A percentile compares a stretch with the other conserved stretches of the same genome.
phyloP scores from a whole-genome alignment of 1,284 basidiomycete genomes.

The Tremellales sp. region DNA sequence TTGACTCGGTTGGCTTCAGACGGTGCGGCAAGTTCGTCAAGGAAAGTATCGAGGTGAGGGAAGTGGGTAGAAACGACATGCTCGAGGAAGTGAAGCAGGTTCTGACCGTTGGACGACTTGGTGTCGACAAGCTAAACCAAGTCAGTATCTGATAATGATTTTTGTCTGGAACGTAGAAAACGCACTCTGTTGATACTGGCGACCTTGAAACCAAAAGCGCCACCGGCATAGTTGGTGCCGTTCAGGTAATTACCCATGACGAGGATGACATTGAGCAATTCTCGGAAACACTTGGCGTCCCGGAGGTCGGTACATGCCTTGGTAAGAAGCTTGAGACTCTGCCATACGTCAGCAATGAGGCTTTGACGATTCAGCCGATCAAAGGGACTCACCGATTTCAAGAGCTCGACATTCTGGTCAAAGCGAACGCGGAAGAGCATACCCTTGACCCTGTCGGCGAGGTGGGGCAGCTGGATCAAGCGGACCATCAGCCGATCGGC shows the following conservation, averaged over 20 bases:
- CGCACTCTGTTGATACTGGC: conserved; percentile 93
- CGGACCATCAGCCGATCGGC: conserved; percentile 97
- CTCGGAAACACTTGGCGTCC: conserved; percentile 76
- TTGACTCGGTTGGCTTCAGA: conserved; percentile 78
- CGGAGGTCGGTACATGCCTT: conserved; percentile 72
- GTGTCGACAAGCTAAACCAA: conserved; percentile 81
- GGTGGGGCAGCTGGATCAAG: conserved; percentile 88
- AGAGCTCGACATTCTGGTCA: conserved; percentile 70
- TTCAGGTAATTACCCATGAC: conserved; percentile 98
- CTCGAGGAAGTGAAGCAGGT: conserved; percentile 91
- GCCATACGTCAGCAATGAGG: conserved; percentile 7
- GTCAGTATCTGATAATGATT: too few species aligned
- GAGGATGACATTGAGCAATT: conserved; percentile 70
- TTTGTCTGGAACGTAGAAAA: conserved; percentile 3
- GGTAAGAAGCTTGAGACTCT: conserved; percentile 75
- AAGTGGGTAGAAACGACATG: conserved; percentile 84
- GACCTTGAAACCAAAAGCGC: conserved; percentile 94
- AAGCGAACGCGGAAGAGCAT: conserved; percentile 89
- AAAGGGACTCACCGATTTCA: conserved; percentile 48
- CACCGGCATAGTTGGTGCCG: conserved; percentile 91
- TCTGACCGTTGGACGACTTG: conserved; percentile 89
- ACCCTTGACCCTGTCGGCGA: conserved; percentile 85
- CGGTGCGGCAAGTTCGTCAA: conserved; percentile 83
- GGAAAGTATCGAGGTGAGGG: conserved; percentile 78
- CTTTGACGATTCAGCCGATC: conserved; percentile 46